Conservation (phyloP, 2,329 filamentous ascomycete species). For the Colletotrichum cereale region DNA sequence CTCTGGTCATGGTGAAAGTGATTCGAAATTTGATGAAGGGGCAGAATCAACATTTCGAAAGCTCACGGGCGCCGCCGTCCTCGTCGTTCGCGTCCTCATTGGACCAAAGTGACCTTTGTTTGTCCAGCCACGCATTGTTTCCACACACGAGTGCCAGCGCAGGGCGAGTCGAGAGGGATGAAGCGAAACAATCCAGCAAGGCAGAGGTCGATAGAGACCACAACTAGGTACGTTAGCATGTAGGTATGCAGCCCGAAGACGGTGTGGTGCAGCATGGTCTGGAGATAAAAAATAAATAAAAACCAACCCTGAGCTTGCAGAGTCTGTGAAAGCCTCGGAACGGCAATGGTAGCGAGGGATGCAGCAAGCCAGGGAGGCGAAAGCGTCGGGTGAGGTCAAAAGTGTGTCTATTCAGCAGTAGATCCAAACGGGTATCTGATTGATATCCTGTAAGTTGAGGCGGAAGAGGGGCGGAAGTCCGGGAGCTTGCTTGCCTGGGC, state of each 20-base stretch:
- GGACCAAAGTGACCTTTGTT: conserved; percentile 7
- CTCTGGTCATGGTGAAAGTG: neutral
- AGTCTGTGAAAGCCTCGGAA: conserved; percentile 14
- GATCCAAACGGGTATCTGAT: neutral
- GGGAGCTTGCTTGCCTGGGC: neutral
- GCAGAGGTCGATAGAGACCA: neutral
- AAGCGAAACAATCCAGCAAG: neutral
- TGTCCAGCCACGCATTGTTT: conserved; percentile 31
- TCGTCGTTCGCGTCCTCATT: conserved; percentile 15
- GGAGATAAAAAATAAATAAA: neutral
- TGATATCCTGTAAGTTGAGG: neutral
- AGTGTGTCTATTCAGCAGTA: neutral
- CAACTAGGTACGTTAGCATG: neutral
- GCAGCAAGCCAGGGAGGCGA: conserved; percentile 23
- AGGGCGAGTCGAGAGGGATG: neutral
- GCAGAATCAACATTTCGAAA: neutral
- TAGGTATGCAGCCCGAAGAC: neutral
- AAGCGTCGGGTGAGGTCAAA: neutral
- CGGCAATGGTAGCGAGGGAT: conserved; percentile 24
- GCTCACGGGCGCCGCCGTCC: neutral
- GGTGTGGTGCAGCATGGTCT: neutral
- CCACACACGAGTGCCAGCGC: neutral
- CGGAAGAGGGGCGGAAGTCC: neutral
- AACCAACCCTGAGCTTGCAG: neutral
- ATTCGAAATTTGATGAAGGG: neutral